Conservation (phyloP, 2,329 filamentous ascomycete species). For the Sporothrix euskadiensis region DNA sequence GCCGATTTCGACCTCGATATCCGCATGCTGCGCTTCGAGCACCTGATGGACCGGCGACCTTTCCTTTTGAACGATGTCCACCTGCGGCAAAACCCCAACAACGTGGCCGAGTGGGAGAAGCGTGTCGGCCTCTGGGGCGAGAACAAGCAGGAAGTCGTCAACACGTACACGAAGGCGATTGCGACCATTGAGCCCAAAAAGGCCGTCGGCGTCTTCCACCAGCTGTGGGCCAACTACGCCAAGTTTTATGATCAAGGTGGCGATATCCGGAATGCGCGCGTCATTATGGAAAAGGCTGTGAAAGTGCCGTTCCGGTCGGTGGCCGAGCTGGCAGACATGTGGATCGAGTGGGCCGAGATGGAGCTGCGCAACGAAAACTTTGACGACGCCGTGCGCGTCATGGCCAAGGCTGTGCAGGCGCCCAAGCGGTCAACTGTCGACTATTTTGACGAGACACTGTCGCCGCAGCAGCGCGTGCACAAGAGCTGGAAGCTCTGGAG, state of each 20-base stretch:
- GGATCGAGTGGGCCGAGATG: constrained; percentile 99
- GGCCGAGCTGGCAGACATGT: constrained; percentile 94
- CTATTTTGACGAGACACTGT: constrained; percentile 94
- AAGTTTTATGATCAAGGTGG: constrained; percentile 92
- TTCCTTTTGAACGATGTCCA: constrained; percentile 97
- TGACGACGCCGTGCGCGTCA: constrained; percentile 88
- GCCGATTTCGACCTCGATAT: constrained; percentile 95
- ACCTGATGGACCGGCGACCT: constrained; percentile 93
- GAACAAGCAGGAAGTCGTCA: constrained; percentile 86
- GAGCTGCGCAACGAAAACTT: constrained; percentile 95
- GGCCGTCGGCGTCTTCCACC: constrained; percentile 87
- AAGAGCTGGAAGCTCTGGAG: constrained; percentile 99
- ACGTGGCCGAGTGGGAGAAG: constrained; percentile 96
- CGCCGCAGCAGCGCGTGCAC: constrained; percentile 93
- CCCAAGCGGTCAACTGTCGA: constrained; percentile 97
- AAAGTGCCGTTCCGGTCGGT: constrained; percentile 98
- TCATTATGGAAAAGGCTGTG: constrained; percentile 97
- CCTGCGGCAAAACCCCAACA: constrained; percentile 92
- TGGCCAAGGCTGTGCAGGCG: constrained; percentile 96
- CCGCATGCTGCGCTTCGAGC: constrained; percentile 96
- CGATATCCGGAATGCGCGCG: constrained; percentile 78
- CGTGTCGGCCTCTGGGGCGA: constrained; percentile 93
- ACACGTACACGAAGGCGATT: constrained; percentile 94
- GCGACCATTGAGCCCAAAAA: constrained; percentile 92
- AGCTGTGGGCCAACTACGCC: constrained; percentile 94